These are phyloP conservation scores for Dendrobium officinale DNA, from an alignment of 106 monocot genomes.

Conservation along the genomic window DNA sequence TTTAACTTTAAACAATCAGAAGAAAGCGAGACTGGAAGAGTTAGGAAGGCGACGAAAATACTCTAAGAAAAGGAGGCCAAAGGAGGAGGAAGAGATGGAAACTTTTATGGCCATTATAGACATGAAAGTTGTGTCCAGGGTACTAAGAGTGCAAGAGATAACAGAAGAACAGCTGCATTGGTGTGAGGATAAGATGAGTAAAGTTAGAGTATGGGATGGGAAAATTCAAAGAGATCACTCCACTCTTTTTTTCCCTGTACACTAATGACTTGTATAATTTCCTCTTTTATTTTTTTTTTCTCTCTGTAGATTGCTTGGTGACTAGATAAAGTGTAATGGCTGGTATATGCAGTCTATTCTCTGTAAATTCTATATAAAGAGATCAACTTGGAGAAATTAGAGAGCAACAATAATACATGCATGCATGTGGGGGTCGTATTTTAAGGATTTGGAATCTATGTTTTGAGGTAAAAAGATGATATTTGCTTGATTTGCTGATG, in stretches of 20 bases:
- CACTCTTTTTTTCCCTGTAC: constrained; percentile 76
- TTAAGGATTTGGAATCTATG: background rate
- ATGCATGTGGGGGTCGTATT: constrained; percentile 36
- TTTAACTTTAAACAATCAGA: constrained; percentile 31
- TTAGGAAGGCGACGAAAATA: constrained; percentile 37
- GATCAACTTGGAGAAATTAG: background rate
- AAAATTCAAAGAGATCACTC: constrained; percentile 74
- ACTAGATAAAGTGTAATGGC: constrained; percentile 51
- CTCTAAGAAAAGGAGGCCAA: constrained; percentile 38
- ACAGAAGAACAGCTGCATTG: constrained; percentile 76
- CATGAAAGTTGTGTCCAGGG: constrained; percentile 76
- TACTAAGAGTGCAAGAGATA: constrained; percentile 59
- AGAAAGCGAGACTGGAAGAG: constrained; percentile 69
- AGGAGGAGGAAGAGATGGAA: constrained; percentile 59
- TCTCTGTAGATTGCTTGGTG: constrained; percentile 26
- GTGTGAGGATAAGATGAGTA: constrained; percentile 97
- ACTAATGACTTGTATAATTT: constrained; percentile 21
- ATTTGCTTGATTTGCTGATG: constrained; percentile 10
- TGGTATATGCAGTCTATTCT: constrained; percentile 28
- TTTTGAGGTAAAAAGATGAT: background rate
- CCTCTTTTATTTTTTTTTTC: background rate
- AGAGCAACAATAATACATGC: constrained; percentile 28
- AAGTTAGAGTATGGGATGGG: constrained; percentile 57
- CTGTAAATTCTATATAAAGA: constrained; percentile 1
- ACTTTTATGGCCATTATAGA: constrained; percentile 78